phyloP scores from a whole-genome alignment of 1,139 yeast genomes.

The Pichia sp. region DNA sequence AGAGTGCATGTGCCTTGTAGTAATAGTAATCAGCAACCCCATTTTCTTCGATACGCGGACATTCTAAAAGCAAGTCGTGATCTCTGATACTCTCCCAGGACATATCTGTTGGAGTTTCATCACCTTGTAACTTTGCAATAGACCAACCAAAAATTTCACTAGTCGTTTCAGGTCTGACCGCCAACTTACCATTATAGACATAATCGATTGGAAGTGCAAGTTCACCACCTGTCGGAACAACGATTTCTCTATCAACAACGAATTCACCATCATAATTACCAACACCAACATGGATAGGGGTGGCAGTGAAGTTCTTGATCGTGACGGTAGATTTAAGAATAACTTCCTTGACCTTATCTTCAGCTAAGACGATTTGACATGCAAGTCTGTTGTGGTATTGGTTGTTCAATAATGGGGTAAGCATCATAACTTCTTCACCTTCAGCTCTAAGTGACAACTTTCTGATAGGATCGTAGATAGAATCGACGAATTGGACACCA shows the following conservation, averaged over 20 bases:
- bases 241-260: constrained; percentile 31
- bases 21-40: constrained; percentile 45
- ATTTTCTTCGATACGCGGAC: constrained; percentile 42
- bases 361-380: constrained; percentile 67
- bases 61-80: constrained; percentile 56
- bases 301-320: constrained; percentile 69
- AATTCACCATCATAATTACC: constrained; percentile 33
- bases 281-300: constrained; percentile 49
- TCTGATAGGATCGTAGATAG: constrained; percentile 53
- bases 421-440: constrained; percentile 74
- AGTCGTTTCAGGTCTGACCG: constrained; percentile 59
- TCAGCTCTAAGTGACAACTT: constrained; percentile 72
- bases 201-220: constrained; percentile 71
- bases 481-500: constrained; percentile 56
- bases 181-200: constrained; percentile 58
- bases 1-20: constrained; percentile 73
- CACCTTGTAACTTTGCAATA: constrained; percentile 28
- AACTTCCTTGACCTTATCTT: constrained; percentile 76
- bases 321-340: constrained; percentile 72
- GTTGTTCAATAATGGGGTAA: constrained; percentile 53
- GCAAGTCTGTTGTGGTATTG: constrained; percentile 68
- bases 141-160: constrained; percentile 66
- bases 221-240: constrained; percentile 51
- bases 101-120: constrained; percentile 33
- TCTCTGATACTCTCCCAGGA: constrained; percentile 64